Conservation (phyloP, 352 stramenopile species). For the Pythium periplocum region DNA sequence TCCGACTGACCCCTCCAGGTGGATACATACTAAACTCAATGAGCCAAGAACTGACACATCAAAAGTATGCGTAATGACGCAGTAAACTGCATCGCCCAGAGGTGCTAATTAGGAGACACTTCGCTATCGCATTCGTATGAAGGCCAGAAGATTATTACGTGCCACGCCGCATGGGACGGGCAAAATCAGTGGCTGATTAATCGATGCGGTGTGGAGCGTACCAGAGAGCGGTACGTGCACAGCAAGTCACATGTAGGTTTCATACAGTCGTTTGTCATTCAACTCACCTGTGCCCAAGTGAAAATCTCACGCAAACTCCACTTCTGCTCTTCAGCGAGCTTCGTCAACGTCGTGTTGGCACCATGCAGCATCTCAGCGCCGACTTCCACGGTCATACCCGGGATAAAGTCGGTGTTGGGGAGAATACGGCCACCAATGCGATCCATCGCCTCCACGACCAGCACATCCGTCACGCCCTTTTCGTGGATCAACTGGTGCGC, state of each 20-base stretch:
- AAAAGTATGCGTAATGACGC: conserved; percentile 20
- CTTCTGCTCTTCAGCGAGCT: conserved; percentile 51
- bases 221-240: conserved; percentile 2
- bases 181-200: conserved; percentile 86
- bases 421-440: conserved; percentile 67
- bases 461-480: conserved; percentile 52
- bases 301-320: conserved; percentile 79
- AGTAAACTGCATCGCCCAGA: conserved; percentile 26
- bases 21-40: conserved; percentile 52
- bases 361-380: conserved; percentile 74
- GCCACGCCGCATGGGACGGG: conserved; percentile 9
- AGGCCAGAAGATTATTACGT: conserved; percentile 75
- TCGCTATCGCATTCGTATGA: conserved; percentile 86
- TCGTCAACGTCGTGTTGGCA: conserved; percentile 71
- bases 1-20: conserved; percentile 81
- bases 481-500: conserved; percentile 51
- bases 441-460: conserved; percentile 68
- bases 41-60: conserved; percentile 80
- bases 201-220: conserved; percentile 47
- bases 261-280: background rate
- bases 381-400: conserved; percentile 67
- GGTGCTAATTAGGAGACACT: conserved; percentile 86
- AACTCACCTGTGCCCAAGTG: conserved; percentile 78
- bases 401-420: conserved; percentile 54
- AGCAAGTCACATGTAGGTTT: background rate